These are phyloP conservation scores for Graphilbum fragrans DNA, from an alignment of 2,329 filamentous ascomycete species.

Conservation along the genomic window DNA sequence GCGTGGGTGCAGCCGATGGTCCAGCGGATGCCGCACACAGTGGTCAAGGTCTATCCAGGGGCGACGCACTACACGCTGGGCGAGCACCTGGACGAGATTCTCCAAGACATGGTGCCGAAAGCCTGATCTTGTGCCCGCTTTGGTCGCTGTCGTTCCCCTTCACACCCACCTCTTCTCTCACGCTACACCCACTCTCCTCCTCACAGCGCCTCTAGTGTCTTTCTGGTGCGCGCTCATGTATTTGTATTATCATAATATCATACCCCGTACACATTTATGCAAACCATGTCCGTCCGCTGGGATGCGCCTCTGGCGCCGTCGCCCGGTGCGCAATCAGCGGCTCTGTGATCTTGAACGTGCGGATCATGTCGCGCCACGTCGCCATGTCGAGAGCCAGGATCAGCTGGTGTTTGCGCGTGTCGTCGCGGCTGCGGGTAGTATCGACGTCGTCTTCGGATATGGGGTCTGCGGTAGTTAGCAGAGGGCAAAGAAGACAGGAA, in stretches of 20 bases:
- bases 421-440: conserved; percentile 10
- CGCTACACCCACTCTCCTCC: too few species aligned
- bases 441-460: conserved; percentile 33
- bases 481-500: not conserved
- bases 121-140: too few species aligned
- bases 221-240: too few species aligned
- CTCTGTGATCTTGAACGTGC: conserved; percentile 63
- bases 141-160: too few species aligned
- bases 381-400: conserved; percentile 80
- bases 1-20: conserved; percentile 23
- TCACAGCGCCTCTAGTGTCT: too few species aligned
- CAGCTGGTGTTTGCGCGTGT: conserved; percentile 18
- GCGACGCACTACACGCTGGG: conserved; percentile 16
- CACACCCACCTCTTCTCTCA: too few species aligned
- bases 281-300: conserved; percentile 9
- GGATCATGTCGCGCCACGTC: conserved; percentile 67
- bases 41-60: conserved; percentile 19
- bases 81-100: conserved; percentile 6
- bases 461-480: conserved; percentile 21
- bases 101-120: too few species aligned
- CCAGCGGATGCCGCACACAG: conserved; percentile 19
- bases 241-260: too few species aligned
- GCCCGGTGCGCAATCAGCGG: conserved; percentile 74
- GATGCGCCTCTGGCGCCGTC: conserved; percentile 18
- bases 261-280: not conserved